Evolutionary conservation across 164 flowering plant genomes (phyloP), one percentile per base, ranked within the genome.

Genomic region (Santalum album): DNA sequence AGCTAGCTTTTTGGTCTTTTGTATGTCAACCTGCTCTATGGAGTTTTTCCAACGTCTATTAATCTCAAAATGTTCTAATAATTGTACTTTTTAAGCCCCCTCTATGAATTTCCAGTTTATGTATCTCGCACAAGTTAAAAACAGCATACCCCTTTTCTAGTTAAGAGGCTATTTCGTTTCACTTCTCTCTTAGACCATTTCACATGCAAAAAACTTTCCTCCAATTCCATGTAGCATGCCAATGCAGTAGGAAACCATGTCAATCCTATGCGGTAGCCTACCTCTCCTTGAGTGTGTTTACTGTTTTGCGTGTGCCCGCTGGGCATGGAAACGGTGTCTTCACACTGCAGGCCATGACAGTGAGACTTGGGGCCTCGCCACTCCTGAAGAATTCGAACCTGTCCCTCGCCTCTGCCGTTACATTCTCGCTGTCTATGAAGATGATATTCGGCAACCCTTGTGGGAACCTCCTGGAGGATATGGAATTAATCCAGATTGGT

Each of bases 271-370:
- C 12, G 51, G 48, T 7, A 20, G 26, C 27, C 21, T 42, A 18
- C 51, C 51, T 25, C 27, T 49, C 51, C 51, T 49, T 49, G 51
- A 49, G 18, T 49, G 51, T 22, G 27, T 49, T 2, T 49, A 49
- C 18, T 49, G 51, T 14, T 23, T 49, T 12, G 51, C 51, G 23
- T 49, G 51, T 49, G 51, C 51, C 19, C 26, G 51, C 27, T 49
- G 51, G 51, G 51, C 51, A 23, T 49, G 27, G 26, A 49, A 49
- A 23, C 51, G 51, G 27, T 49, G 51, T 12, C 51, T 49, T 18
- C 51, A 49, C 51, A 49, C 51, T 12, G 51, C 51, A 12, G 51
- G 51, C 27, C 51, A 49, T 24, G 51, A 49, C 26, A 49, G 51
- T 49, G 27, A 49, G 14, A 25, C 15, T 49, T 49, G 51, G 51